Evolutionary conservation across 2,329 filamentous ascomycete species (phyloP).

Genomic region (Xylaria sp.): DNA sequence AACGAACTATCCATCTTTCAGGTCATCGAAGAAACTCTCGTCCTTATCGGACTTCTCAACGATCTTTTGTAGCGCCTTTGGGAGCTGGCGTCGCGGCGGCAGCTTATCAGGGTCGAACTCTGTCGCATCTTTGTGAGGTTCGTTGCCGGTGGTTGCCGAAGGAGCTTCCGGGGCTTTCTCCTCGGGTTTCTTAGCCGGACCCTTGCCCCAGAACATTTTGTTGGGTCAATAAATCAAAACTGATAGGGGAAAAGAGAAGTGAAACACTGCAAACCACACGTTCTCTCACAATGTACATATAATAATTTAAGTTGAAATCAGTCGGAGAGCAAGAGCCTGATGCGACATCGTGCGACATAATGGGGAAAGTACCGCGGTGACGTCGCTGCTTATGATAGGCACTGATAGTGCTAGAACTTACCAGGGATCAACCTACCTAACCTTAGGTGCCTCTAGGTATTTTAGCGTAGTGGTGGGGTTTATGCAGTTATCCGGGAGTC

Average conservation of each 20-base stretch:
- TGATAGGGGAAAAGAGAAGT: not conserved
- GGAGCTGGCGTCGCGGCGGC: slow-evolving; percentile 62
- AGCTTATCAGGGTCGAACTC: slow-evolving; percentile 60
- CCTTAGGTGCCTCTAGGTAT: not conserved
- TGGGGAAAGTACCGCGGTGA: not conserved
- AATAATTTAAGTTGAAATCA: not conserved
- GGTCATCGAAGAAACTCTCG: slow-evolving; percentile 79
- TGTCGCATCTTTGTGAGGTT: slow-evolving; percentile 51
- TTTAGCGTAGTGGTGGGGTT: not conserved
- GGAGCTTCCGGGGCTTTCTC: slow-evolving; percentile 44
- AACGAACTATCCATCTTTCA: slow-evolving; percentile 82
- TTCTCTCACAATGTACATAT: not conserved
- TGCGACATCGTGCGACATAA: slow-evolving; percentile 1
- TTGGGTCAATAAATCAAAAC: not conserved
- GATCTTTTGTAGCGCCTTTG: slow-evolving; percentile 66
- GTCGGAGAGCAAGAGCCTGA: slow-evolving; percentile 5
- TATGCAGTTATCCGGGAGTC: slow-evolving; percentile 27
- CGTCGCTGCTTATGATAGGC: not conserved
- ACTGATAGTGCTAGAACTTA: not conserved
- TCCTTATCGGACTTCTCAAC: slow-evolving; percentile 70
- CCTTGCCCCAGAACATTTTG: slow-evolving; percentile 50
- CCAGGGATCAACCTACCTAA: not conserved
- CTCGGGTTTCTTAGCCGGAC: slow-evolving; percentile 47
- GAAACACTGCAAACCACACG: not conserved
- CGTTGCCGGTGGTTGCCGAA: slow-evolving; percentile 38